A percentile compares a stretch with the other conserved stretches of the same genome.
phyloP scores from a whole-genome alignment of 2,329 filamentous ascomycete genomes.

The Alternaria sp. region DNA sequence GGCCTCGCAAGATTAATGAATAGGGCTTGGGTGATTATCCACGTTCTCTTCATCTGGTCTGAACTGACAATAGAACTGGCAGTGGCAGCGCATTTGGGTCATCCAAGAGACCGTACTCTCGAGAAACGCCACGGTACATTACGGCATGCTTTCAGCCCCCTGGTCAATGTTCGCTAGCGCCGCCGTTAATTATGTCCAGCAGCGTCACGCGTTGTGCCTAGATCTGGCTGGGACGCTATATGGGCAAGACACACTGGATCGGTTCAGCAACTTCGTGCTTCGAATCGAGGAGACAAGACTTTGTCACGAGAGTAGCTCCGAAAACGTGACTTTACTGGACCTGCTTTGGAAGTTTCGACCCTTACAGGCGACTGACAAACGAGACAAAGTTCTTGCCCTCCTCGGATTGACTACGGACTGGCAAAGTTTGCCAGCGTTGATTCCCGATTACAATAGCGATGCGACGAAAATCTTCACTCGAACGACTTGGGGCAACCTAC shows the following conservation, averaged over 20 bases:
- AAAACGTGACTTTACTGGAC: slow-evolving; percentile 14
- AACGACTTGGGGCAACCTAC: slow-evolving; percentile 15
- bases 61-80: slow-evolving; percentile 7
- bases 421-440: slow-evolving; percentile 12
- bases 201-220: slow-evolving; percentile 16
- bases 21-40: slow-evolving; percentile 11
- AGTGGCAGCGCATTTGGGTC: slow-evolving; percentile 34
- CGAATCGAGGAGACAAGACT: slow-evolving; percentile 22
- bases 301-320: not conserved
- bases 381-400: slow-evolving; percentile 28
- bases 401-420: slow-evolving; percentile 25
- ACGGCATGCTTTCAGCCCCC: slow-evolving; percentile 25
- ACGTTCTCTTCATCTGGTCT: not conserved
- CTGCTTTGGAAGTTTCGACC: slow-evolving; percentile 28
- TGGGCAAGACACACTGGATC: slow-evolving; percentile 16
- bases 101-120: slow-evolving; percentile 32
- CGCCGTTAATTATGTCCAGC: slow-evolving; percentile 17
- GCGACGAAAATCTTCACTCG: slow-evolving; percentile 3
- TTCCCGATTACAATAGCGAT: slow-evolving; percentile 17
- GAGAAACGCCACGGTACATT: slow-evolving; percentile 22
- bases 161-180: slow-evolving; percentile 30
- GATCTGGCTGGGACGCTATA: slow-evolving; percentile 6
- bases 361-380: slow-evolving; percentile 24
- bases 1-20: slow-evolving; percentile 23
- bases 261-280: slow-evolving; percentile 22